A percentile compares a stretch with the other conserved stretches of the same genome.
Evolutionary conservation across 805 yeast species (phyloP).

Genomic region (Candida piceae): DNA sequence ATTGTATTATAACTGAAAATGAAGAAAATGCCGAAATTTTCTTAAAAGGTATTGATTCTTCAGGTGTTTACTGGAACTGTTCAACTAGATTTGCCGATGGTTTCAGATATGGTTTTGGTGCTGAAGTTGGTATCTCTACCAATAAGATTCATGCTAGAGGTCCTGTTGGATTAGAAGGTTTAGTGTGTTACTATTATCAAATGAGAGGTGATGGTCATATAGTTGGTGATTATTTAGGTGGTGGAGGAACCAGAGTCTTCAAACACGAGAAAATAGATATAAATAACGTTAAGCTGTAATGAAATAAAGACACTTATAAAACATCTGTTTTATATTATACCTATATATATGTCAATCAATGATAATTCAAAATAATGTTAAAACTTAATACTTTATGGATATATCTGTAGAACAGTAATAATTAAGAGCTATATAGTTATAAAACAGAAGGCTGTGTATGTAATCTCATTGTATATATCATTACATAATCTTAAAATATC

Average conservation of each 20-base stretch:
- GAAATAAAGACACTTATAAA: too few relatives aligned
- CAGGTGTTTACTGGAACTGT: conserved; percentile 98
- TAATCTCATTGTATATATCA: too few relatives aligned
- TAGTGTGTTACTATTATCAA: conserved; percentile 93
- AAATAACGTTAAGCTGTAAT: conserved; percentile 19
- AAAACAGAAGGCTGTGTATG: too few relatives aligned
- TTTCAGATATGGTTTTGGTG: conserved; percentile 95
- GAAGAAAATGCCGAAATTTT: conserved; percentile 69
- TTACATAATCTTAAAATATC: too few relatives aligned
- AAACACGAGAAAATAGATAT: conserved; percentile 61
- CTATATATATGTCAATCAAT: too few relatives aligned
- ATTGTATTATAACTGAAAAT: conserved; percentile 78
- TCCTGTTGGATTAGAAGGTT: conserved; percentile 96
- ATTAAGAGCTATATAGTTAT: too few relatives aligned
- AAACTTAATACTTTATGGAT: too few relatives aligned
- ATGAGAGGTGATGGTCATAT: conserved; percentile 90
- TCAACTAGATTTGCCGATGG: conserved; percentile 98
- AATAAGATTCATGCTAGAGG: conserved; percentile 98
- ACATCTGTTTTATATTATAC: too few relatives aligned
- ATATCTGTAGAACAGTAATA: too few relatives aligned
- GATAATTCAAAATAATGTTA: too few relatives aligned
- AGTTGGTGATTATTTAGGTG: conserved; percentile 88
- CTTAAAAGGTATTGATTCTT: conserved; percentile 82
- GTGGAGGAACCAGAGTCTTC: conserved; percentile 79
- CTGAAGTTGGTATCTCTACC: conserved; percentile 97